Base-by-base conservation (phyloP, 331 rosid genomes). In the Dryas integrifolia region DNA sequence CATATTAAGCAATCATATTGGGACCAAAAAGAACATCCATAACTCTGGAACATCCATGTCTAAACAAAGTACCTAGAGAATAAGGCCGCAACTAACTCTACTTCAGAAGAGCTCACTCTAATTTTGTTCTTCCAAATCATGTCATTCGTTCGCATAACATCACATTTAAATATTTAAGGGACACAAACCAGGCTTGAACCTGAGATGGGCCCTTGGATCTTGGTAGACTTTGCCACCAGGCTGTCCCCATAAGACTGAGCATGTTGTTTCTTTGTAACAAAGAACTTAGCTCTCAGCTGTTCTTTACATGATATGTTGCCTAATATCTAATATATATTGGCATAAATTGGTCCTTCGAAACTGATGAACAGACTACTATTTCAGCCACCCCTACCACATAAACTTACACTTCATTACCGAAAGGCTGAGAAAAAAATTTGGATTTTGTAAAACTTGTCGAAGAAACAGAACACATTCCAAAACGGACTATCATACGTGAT, bases 151-250 rank as follows among this genome's bases (percentile, higher is more conserved):
- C 35, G 35, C 35, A 30, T 30, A 30, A 30, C 35, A 30, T 30
- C 35, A 30, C 35, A 30, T 30, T 30, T 30, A 30, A 30, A 30
- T 1, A 10, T 3, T 7, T 16, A 9, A 1, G 41, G 39, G 35
- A 24, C 24, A 18, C 50, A 24, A 12, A 16, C 46, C 65, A 56
- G 53, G 65, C 43, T 43, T 70, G 65, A 55, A 56, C 15, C 21
- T 41, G 74, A 56, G 0, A 53, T 18, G n/a, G 18, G 2, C 21
- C 65, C 5, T 9, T 13, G 0, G 15, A 13, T 30, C 35, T 24
- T 55, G 53, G 65, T 14, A 70, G 21, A 70, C 43, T 70, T 69
- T 16, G 9, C 51, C 63, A 52, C 61, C 24, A 53, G 18, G 8
- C 3, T 55, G 40, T 52, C 3, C 61, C 4, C 30, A 15, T n/a